Base-by-base conservation (phyloP, 2,329 filamentous ascomycete genomes). In the Colletotrichum lentis region DNA sequence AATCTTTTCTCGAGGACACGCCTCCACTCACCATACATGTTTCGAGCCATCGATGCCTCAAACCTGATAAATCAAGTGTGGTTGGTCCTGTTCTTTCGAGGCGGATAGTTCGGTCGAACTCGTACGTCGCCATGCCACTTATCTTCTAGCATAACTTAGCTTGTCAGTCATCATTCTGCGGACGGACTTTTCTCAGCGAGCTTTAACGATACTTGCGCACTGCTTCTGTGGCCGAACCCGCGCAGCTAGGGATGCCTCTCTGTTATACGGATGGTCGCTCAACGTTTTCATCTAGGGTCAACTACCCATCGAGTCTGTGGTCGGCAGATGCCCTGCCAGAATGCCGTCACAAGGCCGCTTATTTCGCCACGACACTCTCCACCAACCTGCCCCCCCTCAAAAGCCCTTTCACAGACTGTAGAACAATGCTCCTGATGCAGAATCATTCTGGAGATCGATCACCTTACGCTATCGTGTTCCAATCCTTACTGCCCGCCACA, bases 1-100 rank as follows among this genome's bases (percentile, higher is more conserved):
- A 66, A 62, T 62, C 63, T 41, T 16, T 41, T 20, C 43, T 46
- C 27, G 58, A 35, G 50, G 41, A 50, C 22, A 27, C 49, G 55
- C 54, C 65, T 54, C 54, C 65, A 50, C 61, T 43, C 20, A 14
- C 54, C 54, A 64, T 53, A 44, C 66, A 27, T 61, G 66, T 69
- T 69, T 69, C 66, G 66, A 65, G 55, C 55, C 50, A 52, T 69
- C 62, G 49, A 50, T 69, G 66, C 66, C 55, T 66, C 62, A 55
- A 61, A 56, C 55, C n/a, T 11, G 49, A 37, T 24, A 20, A 16
- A 65, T 11, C n/a, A n/a, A n/a, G n/a, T n/a, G n/a, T n/a, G n/a
- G n/a, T n/a, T 59, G 47, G 54, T 22, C 24, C 10, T 12, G n/a
- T 46, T 18, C n/a, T 39, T 47, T 41, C n/a, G 22, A 53, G 54